Conservation (phyloP, 257 asterid genomes). For the Thymus mandschuricus region DNA sequence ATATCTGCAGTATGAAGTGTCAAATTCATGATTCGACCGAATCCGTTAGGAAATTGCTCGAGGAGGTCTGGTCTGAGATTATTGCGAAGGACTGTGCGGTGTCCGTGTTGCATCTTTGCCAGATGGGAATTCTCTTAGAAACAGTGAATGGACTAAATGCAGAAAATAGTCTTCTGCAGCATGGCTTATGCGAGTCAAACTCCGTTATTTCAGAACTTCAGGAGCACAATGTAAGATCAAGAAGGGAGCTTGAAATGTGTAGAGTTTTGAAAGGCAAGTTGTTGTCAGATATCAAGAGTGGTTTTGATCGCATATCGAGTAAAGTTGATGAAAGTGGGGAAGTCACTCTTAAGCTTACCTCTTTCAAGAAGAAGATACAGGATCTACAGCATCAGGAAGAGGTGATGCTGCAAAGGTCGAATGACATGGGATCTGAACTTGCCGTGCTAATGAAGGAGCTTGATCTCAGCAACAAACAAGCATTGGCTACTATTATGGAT, state of each 20-base stretch:
- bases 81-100: constrained; percentile 81
- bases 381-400: constrained; percentile 79
- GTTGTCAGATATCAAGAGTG: constrained; percentile 69
- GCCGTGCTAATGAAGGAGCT: constrained; percentile 69
- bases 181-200: constrained; percentile 77
- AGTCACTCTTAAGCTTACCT: constrained; percentile 58
- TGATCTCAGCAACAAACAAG: constrained; percentile 59
- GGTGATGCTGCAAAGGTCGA: constrained; percentile 78
- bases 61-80: constrained; percentile 93
- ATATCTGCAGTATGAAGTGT: constrained; percentile 53
- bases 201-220: constrained; percentile 67
- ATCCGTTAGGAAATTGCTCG: constrained; percentile 62
- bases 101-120: constrained; percentile 90
- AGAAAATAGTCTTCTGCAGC: constrained; percentile 84
- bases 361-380: constrained; percentile 71
- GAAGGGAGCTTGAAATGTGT: constrained; percentile 82
- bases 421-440: constrained; percentile 77
- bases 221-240: constrained; percentile 70
- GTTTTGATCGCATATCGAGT: constrained; percentile 68
- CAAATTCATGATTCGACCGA: constrained; percentile 57
- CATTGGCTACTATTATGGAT: constrained; percentile 56
- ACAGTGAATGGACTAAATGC: constrained; percentile 78
- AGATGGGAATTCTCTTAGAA: constrained; percentile 87
- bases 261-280: constrained; percentile 78
- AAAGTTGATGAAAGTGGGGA: constrained; percentile 78